A percentile compares a stretch with the other conserved stretches of the same genome.
Conservation (phyloP, 2,329 filamentous ascomycete species). For the Xylariales sp. region DNA sequence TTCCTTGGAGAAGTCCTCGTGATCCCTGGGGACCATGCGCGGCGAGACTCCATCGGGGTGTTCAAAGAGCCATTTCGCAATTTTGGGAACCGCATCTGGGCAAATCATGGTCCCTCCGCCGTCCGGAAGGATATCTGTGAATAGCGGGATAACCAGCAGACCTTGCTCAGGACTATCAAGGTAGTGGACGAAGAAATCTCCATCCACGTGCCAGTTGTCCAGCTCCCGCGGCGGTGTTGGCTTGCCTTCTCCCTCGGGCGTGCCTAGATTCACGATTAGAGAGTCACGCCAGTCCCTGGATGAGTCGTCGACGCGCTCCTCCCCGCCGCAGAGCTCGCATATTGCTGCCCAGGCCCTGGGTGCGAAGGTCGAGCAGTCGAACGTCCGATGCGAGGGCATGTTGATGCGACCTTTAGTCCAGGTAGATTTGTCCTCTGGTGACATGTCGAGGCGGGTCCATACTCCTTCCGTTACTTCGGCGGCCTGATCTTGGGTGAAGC, state of each 20-base stretch:
- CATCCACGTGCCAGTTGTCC: conserved; percentile 63
- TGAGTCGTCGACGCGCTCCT: conserved; percentile 43
- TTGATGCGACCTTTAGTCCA: conserved; percentile 59
- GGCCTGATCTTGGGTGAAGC: conserved; percentile 32
- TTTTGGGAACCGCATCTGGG: conserved; percentile 49
- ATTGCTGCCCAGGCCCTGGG: conserved; percentile 64
- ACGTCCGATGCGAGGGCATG: conserved; percentile 57
- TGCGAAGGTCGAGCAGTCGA: conserved; percentile 51
- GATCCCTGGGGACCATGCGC: conserved; percentile 55
- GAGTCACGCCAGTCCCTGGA: conserved; percentile 60
- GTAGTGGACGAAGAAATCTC: conserved; percentile 69
- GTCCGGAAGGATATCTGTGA: conserved; percentile 54
- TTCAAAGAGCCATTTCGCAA: conserved; percentile 54
- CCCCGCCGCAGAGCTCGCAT: conserved; percentile 61
- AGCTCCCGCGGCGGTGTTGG: conserved; percentile 48
- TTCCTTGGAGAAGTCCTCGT: conserved; percentile 40
- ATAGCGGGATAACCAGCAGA: conserved; percentile 63
- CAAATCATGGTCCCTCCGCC: conserved; percentile 64
- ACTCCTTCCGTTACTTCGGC: conserved; percentile 36
- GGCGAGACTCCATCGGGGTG: conserved; percentile 63
- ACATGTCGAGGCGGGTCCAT: conserved; percentile 64
- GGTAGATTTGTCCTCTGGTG: conserved; percentile 57
- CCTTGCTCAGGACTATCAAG: conserved; percentile 67
- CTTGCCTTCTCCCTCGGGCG: conserved; percentile 43
- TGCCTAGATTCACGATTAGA: conserved; percentile 67